Conservation (phyloP, 2,329 filamentous ascomycete genomes). For the Seiridium unicorne region DNA sequence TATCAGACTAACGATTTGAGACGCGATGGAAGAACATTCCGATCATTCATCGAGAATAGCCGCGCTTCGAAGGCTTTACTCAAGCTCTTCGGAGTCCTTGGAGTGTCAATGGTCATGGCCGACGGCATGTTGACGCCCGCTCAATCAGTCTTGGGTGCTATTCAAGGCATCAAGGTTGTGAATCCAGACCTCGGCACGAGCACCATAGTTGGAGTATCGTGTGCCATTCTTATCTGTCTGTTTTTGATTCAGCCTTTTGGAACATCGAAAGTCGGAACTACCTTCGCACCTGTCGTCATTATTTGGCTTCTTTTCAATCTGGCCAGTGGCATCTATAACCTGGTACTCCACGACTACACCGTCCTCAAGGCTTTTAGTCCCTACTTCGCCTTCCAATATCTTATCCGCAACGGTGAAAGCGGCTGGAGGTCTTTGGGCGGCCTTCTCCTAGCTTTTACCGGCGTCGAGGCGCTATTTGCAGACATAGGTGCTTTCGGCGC, state of each 20-base stretch:
- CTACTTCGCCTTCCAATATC: slow-evolving; percentile 55
- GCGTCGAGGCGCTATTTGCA: slow-evolving; percentile 71
- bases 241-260: slow-evolving; percentile 65
- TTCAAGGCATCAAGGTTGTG: slow-evolving; percentile 59
- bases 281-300: slow-evolving; percentile 63
- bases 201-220: slow-evolving; percentile 60
- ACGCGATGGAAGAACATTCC: slow-evolving; percentile 45
- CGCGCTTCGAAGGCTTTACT: slow-evolving; percentile 45
- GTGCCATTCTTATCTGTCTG: slow-evolving; percentile 58
- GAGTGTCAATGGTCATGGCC: slow-evolving; percentile 62
- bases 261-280: slow-evolving; percentile 53
- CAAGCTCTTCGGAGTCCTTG: slow-evolving; percentile 59
- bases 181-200: slow-evolving; percentile 48
- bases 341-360: slow-evolving; percentile 43
- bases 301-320: slow-evolving; percentile 63
- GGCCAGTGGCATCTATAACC: slow-evolving; percentile 59
- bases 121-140: slow-evolving; percentile 65
- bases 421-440: slow-evolving; percentile 65
- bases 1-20: slow-evolving; percentile 52
- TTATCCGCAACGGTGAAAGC: slow-evolving; percentile 53
- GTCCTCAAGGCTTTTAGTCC: slow-evolving; percentile 53
- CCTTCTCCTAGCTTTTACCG: slow-evolving; percentile 69
- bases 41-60: slow-evolving; percentile 54
- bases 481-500: slow-evolving; percentile 70
- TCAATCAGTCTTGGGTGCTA: slow-evolving; percentile 64